phyloP scores from a whole-genome alignment of 2,329 filamentous ascomycete genomes.

The Exserohilum turcica region DNA sequence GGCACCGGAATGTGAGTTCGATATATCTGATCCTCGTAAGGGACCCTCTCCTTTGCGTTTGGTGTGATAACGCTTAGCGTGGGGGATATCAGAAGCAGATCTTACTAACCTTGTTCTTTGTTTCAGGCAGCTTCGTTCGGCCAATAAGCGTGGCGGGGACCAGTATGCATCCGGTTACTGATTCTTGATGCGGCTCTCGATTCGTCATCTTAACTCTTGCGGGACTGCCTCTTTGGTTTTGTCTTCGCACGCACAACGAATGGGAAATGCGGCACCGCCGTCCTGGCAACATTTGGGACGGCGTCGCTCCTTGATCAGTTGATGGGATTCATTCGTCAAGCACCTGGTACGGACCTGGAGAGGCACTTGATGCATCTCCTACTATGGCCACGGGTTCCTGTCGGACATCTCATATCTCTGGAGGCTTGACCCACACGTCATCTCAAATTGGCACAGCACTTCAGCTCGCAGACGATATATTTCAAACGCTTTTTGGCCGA shows the following conservation, averaged over 20 bases:
- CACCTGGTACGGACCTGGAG: slow-evolving; percentile 41
- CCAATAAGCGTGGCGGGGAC: slow-evolving; percentile 57
- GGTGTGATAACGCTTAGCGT: slow-evolving; percentile 77
- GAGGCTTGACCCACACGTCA: slow-evolving; percentile 37
- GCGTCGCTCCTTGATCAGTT: slow-evolving; percentile 46
- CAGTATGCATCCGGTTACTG: slow-evolving; percentile 57
- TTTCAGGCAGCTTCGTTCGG: slow-evolving; percentile 58
- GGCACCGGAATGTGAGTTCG: slow-evolving; percentile 96
- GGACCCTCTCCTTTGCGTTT: slow-evolving; percentile 84
- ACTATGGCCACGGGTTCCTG: slow-evolving; percentile 34
- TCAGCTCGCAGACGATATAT: slow-evolving; percentile 27
- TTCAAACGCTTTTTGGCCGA: slow-evolving; percentile 23
- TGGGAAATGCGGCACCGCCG: slow-evolving; percentile 54
- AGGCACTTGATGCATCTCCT: slow-evolving; percentile 32
- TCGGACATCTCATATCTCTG: slow-evolving; percentile 35
- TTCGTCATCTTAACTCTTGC: slow-evolving; percentile 50
- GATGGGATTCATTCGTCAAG: slow-evolving; percentile 45
- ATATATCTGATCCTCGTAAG: slow-evolving; percentile 81
- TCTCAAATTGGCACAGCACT: slow-evolving; percentile 32
- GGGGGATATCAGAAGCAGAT: slow-evolving; percentile 60
- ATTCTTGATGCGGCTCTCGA: slow-evolving; percentile 50
- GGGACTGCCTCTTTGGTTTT: slow-evolving; percentile 36
- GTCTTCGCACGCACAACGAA: slow-evolving; percentile 44
- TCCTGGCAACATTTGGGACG: slow-evolving; percentile 47
- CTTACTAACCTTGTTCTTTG: slow-evolving; percentile 52